phyloP scores from a whole-genome alignment of 2,329 filamentous ascomycete species.

The Penicillium fuscoglaucum region DNA sequence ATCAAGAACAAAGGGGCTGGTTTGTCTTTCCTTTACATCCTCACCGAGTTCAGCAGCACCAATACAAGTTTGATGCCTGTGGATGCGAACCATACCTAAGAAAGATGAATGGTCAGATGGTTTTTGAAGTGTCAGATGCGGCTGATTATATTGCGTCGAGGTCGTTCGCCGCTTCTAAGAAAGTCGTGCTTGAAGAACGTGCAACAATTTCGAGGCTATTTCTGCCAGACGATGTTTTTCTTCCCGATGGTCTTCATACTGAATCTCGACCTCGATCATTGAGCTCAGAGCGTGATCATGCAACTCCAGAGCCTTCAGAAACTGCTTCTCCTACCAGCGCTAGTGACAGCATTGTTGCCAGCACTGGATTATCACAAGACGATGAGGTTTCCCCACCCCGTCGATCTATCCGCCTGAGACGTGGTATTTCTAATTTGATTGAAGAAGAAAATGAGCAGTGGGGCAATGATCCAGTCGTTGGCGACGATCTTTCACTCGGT shows the following conservation, averaged over 20 bases:
- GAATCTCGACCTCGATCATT: not conserved
- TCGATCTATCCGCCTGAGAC: not conserved
- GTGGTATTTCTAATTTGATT: slow-evolving; percentile 11
- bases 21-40: slow-evolving; percentile 48
- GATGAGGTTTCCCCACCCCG: not conserved
- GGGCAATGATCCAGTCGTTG: slow-evolving; percentile 9
- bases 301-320: not conserved
- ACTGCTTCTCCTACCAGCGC: not conserved
- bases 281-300: not conserved
- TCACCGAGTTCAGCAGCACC: slow-evolving; percentile 40
- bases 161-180: slow-evolving; percentile 23
- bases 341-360: not conserved
- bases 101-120: slow-evolving; percentile 17
- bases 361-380: not conserved
- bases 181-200: not conserved
- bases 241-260: slow-evolving; percentile 23
- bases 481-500: slow-evolving; percentile 4
- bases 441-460: slow-evolving; percentile 20
- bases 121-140: slow-evolving; percentile 35
- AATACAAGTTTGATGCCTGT: slow-evolving; percentile 42
- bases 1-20: slow-evolving; percentile 42
- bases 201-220: not conserved
- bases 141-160: slow-evolving; percentile 29
- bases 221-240: slow-evolving; percentile 31
- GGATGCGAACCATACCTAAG: slow-evolving; percentile 34